Evolutionary conservation across 495 filamentous ascomycete genomes (phyloP).

Genomic region (Antarctomyces pellizariae): DNA sequence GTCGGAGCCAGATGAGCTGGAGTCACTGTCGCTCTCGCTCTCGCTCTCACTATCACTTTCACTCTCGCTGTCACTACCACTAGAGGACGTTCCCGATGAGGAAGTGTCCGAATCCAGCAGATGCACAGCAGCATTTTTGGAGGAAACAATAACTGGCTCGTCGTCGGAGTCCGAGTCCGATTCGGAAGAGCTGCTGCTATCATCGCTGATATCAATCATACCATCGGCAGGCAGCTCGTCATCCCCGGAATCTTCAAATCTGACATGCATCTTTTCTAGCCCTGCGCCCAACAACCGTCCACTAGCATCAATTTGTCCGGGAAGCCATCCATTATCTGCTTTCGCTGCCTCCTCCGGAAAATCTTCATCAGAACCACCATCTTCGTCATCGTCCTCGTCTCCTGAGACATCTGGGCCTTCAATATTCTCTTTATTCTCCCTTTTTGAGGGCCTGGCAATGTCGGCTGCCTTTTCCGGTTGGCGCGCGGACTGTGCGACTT

Average conservation of each 20-base stretch:
- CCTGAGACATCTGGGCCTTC: slow-evolving; percentile 5
- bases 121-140: neutral
- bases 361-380: slow-evolving; percentile 6
- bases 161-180: neutral
- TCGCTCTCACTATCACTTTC: slow-evolving; percentile 5
- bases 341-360: slow-evolving; percentile 1
- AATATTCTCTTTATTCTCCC: too few relatives aligned
- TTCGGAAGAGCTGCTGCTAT: slow-evolving; percentile 3
- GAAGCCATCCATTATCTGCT: neutral
- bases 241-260: neutral
- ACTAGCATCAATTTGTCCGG: neutral
- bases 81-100: slow-evolving; percentile 5
- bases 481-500: too few relatives aligned
- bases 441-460: too few relatives aligned
- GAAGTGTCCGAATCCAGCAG: neutral
- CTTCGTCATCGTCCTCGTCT: slow-evolving; percentile 6
- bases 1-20: slow-evolving; percentile 1
- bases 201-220: neutral
- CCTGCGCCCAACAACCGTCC: neutral
- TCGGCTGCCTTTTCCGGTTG: too few relatives aligned
- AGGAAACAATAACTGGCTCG: too few relatives aligned
- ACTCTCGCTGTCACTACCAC: slow-evolving; percentile 3
- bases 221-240: neutral
- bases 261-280: too few relatives aligned
- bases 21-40: slow-evolving; percentile 9